Evolutionary conservation across 2,329 filamentous ascomycete species (phyloP), one percentile per base, ranked within the genome.

Genomic region (Trichoderma semiorbis): DNA sequence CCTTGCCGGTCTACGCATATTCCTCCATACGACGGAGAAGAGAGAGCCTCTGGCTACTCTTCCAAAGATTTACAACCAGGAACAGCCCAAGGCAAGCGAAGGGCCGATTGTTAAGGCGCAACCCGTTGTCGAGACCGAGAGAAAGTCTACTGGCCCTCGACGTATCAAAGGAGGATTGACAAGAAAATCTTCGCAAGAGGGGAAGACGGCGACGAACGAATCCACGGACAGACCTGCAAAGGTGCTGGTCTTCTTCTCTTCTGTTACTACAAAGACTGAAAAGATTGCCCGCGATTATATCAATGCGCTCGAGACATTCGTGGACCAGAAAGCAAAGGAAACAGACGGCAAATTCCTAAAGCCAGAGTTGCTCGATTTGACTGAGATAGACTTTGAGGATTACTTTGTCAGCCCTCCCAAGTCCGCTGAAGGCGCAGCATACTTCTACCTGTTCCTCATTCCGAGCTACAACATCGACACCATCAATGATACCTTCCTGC

Each of bases 381-480:
- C 95, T 3, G 91, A 97, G 73, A 88, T 97, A 68, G 95, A 98
- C 77, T 93, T 95, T 76, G 95, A 99, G 77, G 94, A 98, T 78
- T 97, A 92, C 81, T 98, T 98, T 78, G 90, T 97, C 72, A 88
- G 87, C 3, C 88, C 90, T 1, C 94, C 95, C 0, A 92, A 92
- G 78, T 78, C 83, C 6, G 79, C 83, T 30, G 79, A 84, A 2
- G 80, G 85, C n/a, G 81, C 87, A 3, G 89, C 91, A 73, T 89
- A 91, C 76, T 91, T 98, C 76, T 99, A 98, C 81, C 85, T 97
- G 50, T 86, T 98, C 69, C 83, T 98, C 47, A 82, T 98, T 5
- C 96, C 95, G 0, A 95, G 93, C 74, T 98, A 98, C 84, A 97
- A 98, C 78, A 97, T 98, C 77, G 95, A 98, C 78, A 95, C 93